Percentiles rank a stretch among this genome's conserved stretches.
Conservation (phyloP, 2,329 filamentous ascomycete genomes). For the Arachnomyces sp. region DNA sequence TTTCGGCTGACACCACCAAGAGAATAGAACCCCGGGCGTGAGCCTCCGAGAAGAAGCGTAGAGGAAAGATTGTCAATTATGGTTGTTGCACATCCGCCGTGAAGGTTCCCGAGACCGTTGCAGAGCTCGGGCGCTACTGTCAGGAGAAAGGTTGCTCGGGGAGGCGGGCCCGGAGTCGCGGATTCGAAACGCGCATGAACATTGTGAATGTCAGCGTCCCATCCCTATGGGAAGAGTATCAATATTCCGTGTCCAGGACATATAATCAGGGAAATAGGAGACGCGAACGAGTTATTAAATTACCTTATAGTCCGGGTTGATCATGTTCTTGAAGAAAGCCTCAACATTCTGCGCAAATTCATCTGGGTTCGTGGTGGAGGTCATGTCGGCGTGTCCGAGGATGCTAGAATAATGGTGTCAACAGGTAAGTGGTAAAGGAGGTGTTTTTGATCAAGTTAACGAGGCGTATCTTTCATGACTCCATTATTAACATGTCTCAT, state of each 20-base stretch:
- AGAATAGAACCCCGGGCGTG: constrained; percentile 53
- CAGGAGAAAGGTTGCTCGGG: constrained; percentile 26
- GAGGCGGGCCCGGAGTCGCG: constrained; percentile 26
- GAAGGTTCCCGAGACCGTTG: constrained; percentile 83
- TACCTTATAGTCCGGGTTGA: constrained; percentile 2
- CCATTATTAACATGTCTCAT: too few species aligned
- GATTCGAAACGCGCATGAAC: constrained; percentile 31
- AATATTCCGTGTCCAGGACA: not conserved
- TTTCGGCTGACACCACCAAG: constrained; percentile 57
- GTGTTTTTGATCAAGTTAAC: too few species aligned
- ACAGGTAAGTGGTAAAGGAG: too few species aligned
- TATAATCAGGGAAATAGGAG: too few species aligned
- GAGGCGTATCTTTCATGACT: too few species aligned
- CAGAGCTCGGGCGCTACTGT: constrained; percentile 79
- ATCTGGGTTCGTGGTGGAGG: too few species aligned
- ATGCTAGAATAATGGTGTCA: too few species aligned
- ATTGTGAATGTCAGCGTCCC: constrained; percentile 20
- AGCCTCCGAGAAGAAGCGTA: constrained; percentile 48
- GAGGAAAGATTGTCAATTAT: constrained; percentile 61
- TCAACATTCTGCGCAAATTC: too few species aligned
- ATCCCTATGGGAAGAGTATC: constrained; percentile 18
- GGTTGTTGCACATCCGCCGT: constrained; percentile 67
- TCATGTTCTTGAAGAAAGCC: too few species aligned
- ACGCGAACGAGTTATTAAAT: too few species aligned
- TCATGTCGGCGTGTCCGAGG: too few species aligned